Percentiles rank a stretch among this genome's conserved stretches.
Evolutionary conservation across 2,329 filamentous ascomycete genomes (phyloP).

Genomic region (Epichloe bromicola): DNA sequence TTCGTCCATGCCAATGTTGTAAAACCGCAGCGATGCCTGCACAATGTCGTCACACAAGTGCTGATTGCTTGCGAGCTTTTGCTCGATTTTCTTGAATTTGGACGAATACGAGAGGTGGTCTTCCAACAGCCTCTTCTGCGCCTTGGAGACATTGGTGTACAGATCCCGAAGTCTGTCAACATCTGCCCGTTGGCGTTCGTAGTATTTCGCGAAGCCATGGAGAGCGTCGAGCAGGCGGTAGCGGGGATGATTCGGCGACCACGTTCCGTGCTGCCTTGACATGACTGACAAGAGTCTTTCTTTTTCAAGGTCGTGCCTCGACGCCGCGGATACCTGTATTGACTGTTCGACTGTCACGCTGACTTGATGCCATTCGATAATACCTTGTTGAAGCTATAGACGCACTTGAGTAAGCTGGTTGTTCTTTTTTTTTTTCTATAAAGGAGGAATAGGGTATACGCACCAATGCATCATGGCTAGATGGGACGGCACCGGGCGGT

Average conservation of each 20-base stretch:
- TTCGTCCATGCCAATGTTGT: conserved; percentile 29
- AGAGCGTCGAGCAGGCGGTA: conserved; percentile 28
- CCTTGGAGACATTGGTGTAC: conserved; percentile 22
- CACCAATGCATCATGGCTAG: neutral
- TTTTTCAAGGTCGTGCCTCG: conserved; percentile 19
- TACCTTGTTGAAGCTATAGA: neutral
- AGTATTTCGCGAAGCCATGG: conserved; percentile 23
- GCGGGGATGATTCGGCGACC: conserved; percentile 24
- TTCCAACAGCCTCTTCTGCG: conserved; percentile 30
- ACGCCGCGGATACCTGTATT: conserved; percentile 7
- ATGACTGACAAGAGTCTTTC: conserved; percentile 18
- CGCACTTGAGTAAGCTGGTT: neutral
- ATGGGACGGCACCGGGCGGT: neutral
- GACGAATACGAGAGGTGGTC: conserved; percentile 43
- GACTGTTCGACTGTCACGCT: conserved; percentile 15
- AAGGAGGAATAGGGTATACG: neutral
- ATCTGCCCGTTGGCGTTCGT: conserved; percentile 22
- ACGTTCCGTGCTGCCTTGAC: conserved; percentile 16
- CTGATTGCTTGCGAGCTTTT: conserved; percentile 31
- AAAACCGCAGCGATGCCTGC: conserved; percentile 30
- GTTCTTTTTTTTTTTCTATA: neutral
- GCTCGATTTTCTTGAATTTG: conserved; percentile 32
- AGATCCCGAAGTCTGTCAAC: conserved; percentile 21
- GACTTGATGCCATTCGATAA: conserved; percentile 15
- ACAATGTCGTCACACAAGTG: conserved; percentile 33